Conservation (phyloP, 1,284 basidiomycete species). For the Heterobasidion irregulare region DNA sequence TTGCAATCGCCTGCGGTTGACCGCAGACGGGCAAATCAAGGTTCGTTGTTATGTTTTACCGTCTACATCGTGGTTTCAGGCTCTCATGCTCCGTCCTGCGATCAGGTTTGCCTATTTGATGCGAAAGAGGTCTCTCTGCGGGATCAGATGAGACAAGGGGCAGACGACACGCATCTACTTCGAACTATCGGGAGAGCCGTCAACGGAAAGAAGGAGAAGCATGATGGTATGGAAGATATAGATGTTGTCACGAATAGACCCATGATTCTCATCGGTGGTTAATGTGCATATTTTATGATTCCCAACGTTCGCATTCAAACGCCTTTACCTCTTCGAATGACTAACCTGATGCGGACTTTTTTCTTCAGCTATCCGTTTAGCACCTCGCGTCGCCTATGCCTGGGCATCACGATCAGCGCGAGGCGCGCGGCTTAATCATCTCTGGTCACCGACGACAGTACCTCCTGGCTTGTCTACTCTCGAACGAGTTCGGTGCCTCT, state of each 20-base stretch:
- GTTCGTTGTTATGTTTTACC: conserved; percentile 39
- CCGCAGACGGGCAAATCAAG: conserved; percentile 87
- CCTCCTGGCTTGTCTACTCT: not conserved
- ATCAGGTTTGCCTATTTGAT: conserved; percentile 81
- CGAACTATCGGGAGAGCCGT: conserved; percentile 61
- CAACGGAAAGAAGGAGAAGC: conserved; percentile 73
- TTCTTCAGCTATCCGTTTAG: not conserved
- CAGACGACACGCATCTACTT: conserved; percentile 58
- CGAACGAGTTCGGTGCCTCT: not conserved
- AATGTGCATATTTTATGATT: conserved; percentile 31
- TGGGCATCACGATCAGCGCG: not conserved
- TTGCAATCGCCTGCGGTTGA: conserved; percentile 79
- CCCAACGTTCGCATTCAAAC: conserved; percentile 9
- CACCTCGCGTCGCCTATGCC: not conserved
- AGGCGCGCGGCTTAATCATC: not conserved
- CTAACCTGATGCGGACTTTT: not conserved
- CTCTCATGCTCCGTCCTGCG: not conserved
- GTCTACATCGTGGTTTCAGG: not conserved
- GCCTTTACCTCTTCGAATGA: not conserved
- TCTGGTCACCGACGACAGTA: not conserved
- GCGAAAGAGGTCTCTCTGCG: conserved; percentile 78
- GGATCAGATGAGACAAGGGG: conserved; percentile 61
- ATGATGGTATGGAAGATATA: conserved; percentile 77
- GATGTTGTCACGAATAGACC: conserved; percentile 72
- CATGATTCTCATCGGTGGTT: conserved; percentile 90